These are phyloP conservation scores for Triticum turgidum DNA, from an alignment of 176 grass and related monocot species.

Conservation along the genomic window DNA sequence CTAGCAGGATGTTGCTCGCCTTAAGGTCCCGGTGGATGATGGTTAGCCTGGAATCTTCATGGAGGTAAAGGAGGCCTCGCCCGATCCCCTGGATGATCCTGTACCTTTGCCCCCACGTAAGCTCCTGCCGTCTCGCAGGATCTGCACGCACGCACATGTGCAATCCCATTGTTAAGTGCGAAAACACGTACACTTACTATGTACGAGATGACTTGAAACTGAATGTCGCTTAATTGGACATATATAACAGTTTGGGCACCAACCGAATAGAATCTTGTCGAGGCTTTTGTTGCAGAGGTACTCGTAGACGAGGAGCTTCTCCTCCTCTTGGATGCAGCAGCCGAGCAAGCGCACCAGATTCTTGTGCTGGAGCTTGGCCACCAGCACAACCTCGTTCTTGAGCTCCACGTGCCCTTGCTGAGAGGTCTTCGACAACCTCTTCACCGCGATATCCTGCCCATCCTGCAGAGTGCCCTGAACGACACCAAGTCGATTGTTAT, in stretches of 20 bases:
- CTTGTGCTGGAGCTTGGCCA: slow-evolving; percentile 63
- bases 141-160: too few species aligned
- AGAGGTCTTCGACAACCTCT: slow-evolving; percentile 42
- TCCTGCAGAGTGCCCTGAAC: slow-evolving; percentile 40
- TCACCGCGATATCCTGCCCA: slow-evolving; percentile 54
- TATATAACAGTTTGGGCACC: too few species aligned
- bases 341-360: slow-evolving; percentile 52
- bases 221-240: background rate
- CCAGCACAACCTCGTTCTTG: slow-evolving; percentile 44
- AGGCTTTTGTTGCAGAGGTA: background rate
- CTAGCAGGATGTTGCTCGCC: too few species aligned
- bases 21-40: too few species aligned
- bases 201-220: background rate
- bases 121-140: too few species aligned
- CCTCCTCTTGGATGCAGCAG: slow-evolving; percentile 42
- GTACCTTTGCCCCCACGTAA: too few species aligned
- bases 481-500: background rate
- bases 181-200: too few species aligned
- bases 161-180: too few species aligned
- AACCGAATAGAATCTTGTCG: slow-evolving; percentile 5
- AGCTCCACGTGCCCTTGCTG: slow-evolving; percentile 41
- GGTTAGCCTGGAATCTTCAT: too few species aligned
- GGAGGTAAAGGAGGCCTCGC: too few species aligned
- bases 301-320: slow-evolving; percentile 48
- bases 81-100: too few species aligned